Conservation (phyloP, 2,329 filamentous ascomycete species). For the Penicillium sp. region DNA sequence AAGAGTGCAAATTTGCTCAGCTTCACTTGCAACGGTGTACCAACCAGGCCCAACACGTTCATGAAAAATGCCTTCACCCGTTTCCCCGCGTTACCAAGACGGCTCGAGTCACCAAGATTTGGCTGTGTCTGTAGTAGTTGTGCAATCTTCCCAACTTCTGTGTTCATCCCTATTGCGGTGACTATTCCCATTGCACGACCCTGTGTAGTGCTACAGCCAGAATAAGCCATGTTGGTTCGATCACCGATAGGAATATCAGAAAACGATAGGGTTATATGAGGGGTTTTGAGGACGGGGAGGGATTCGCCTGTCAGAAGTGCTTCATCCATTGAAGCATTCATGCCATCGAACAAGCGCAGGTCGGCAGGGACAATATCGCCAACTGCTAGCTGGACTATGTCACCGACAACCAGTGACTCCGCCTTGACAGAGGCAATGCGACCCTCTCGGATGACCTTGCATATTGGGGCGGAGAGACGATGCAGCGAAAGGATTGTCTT, state of each 20-base stretch:
- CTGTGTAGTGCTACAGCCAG: slow-evolving; percentile 59
- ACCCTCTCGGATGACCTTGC: slow-evolving; percentile 57
- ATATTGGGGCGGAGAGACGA: slow-evolving; percentile 56
- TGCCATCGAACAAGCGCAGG: slow-evolving; percentile 53
- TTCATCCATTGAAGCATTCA: slow-evolving; percentile 74
- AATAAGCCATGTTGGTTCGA: slow-evolving; percentile 60
- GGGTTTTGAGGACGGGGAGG: slow-evolving; percentile 56
- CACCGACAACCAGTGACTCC: slow-evolving; percentile 59
- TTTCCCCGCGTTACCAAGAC: slow-evolving; percentile 31
- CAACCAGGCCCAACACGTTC: slow-evolving; percentile 54
- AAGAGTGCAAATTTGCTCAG: slow-evolving; percentile 80
- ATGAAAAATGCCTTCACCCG: slow-evolving; percentile 48
- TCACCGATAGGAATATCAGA: slow-evolving; percentile 50
- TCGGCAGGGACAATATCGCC: slow-evolving; percentile 62
- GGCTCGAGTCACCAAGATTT: slow-evolving; percentile 9
- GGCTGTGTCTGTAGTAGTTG: slow-evolving; percentile 55
- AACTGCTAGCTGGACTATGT: slow-evolving; percentile 52
- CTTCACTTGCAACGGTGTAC: slow-evolving; percentile 81
- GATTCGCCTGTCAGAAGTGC: slow-evolving; percentile 62
- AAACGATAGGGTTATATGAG: slow-evolving; percentile 27
- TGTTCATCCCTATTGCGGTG: slow-evolving; percentile 59
- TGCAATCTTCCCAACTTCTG: slow-evolving; percentile 62
- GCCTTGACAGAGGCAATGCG: slow-evolving; percentile 52
- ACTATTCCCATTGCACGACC: slow-evolving; percentile 59
- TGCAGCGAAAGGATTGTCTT: slow-evolving; percentile 59